A percentile compares a stretch with the other conserved stretches of the same genome.
phyloP scores from a whole-genome alignment of 75 land plant genomes.

The Larix kaempferi region DNA sequence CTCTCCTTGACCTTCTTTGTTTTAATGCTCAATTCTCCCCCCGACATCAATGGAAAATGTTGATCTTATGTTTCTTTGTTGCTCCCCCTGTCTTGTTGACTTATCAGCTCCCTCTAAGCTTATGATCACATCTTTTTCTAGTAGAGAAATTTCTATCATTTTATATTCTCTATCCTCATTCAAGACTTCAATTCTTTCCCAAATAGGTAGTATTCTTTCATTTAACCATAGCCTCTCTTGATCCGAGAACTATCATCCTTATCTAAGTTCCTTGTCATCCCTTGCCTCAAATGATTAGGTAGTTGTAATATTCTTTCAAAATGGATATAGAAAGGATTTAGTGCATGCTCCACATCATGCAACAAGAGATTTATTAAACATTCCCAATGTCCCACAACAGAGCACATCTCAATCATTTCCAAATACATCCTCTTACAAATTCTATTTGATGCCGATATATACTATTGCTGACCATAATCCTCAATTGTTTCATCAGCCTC shows the following conservation, averaged over 20 bases:
- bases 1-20: no score
- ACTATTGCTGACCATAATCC: no score
- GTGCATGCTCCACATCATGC: conserved; percentile 59
- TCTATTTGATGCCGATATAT: no score
- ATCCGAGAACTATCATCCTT: conserved; percentile 11
- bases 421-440: conserved; percentile 94
- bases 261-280: conserved; percentile 4
- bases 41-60: no score
- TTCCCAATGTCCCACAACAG: conserved; percentile 75
- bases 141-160: no score
- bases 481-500: no score
- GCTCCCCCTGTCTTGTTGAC: no score
- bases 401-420: conserved; percentile 94
- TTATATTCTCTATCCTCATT: no score
- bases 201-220: conserved; percentile 56
- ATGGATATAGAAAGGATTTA: conserved; percentile 72
- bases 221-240: conserved; percentile 34
- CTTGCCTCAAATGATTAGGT: conserved; percentile 17
- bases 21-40: no score
- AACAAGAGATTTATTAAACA: conserved; percentile 49
- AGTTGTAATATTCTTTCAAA: conserved; percentile 38
- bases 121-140: no score
- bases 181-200: conserved; percentile 65
- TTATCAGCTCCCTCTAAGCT: no score
- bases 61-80: no score